Percentiles rank a stretch among this genome's conserved stretches.
These are phyloP conservation scores for Fusarium sambucinum DNA, from an alignment of 2,329 filamentous ascomycete species.

Conservation along the genomic window DNA sequence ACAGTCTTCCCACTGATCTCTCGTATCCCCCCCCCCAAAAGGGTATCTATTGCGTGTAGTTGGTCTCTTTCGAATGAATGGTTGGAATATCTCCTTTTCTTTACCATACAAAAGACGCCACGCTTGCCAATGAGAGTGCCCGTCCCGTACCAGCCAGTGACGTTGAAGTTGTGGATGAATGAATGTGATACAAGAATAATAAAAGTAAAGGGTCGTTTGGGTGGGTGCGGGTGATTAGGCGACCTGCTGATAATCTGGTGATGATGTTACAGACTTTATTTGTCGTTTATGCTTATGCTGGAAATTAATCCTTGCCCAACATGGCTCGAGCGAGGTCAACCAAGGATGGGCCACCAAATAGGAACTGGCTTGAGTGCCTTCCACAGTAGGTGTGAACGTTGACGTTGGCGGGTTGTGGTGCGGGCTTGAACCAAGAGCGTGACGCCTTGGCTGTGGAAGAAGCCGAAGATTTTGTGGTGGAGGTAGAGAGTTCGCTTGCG, in stretches of 20 bases:
- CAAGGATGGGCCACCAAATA: conserved; percentile 63
- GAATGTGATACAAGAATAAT: conserved; percentile 24
- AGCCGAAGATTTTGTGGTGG: conserved; percentile 36
- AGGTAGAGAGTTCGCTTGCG: conserved; percentile 48
- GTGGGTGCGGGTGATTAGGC: conserved; percentile 10
- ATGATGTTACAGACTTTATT: conserved; percentile 16
- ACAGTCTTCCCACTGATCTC: conserved; percentile 25
- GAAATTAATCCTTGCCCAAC: conserved; percentile 51
- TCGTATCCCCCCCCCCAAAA: neutral
- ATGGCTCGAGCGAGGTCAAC: conserved; percentile 58
- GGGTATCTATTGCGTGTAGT: conserved; percentile 14
- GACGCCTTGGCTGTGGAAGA: conserved; percentile 50
- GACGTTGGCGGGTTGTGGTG: conserved; percentile 60
- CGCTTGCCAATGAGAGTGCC: conserved; percentile 31
- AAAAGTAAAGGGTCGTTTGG: conserved; percentile 6
- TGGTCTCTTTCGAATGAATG: conserved; percentile 3
- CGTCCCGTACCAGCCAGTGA: conserved; percentile 49
- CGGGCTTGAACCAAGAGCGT: conserved; percentile 52
- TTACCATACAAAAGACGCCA: conserved; percentile 38
- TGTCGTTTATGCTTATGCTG: conserved; percentile 19
- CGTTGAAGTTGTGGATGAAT: conserved; percentile 25
- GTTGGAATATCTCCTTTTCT: conserved; percentile 6
- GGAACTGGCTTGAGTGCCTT: conserved; percentile 65
- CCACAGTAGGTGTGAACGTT: conserved; percentile 68
- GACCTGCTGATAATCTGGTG: conserved; percentile 10